phyloP scores from a whole-genome alignment of 1,284 basidiomycete genomes.

The Boletus subluridellus region DNA sequence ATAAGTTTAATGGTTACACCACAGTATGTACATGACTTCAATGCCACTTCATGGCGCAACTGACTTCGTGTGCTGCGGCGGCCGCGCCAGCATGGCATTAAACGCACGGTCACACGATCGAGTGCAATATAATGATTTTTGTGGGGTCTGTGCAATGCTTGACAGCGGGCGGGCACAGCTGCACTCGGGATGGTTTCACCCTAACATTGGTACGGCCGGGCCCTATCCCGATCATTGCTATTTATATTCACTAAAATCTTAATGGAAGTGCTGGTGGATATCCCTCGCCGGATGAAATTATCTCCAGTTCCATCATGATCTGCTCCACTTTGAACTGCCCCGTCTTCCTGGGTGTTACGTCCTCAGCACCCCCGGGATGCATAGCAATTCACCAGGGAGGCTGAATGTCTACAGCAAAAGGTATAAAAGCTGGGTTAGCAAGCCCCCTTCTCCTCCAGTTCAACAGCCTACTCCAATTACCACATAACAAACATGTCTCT shows the following conservation, averaged over 20 bases:
- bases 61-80: too few relatives aligned
- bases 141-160: too few relatives aligned
- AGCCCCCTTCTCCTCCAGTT: not conserved
- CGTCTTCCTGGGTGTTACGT: not conserved
- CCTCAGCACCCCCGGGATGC: not conserved
- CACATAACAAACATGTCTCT: slow-evolving; percentile 18
- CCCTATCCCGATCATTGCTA: not conserved
- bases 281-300: not conserved
- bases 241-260: not conserved
- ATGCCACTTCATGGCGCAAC: too few relatives aligned
- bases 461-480: not conserved
- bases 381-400: slow-evolving; percentile 2
- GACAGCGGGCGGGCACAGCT: not conserved
- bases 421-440: slow-evolving; percentile 14
- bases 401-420: not conserved
- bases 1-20: not conserved
- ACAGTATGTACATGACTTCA: too few relatives aligned
- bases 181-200: not conserved
- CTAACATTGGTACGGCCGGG: not conserved
- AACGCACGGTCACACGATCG: too few relatives aligned
- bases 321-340: slow-evolving; percentile 1
- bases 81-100: too few relatives aligned
- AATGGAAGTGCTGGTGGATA: not conserved
- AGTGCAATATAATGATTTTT: too few relatives aligned
- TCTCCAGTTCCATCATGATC: not conserved